Percentiles rank a stretch among this genome's conserved stretches.
These are phyloP conservation scores for Penicillium sp. DNA, from an alignment of 2,329 filamentous ascomycete species.

Conservation along the genomic window DNA sequence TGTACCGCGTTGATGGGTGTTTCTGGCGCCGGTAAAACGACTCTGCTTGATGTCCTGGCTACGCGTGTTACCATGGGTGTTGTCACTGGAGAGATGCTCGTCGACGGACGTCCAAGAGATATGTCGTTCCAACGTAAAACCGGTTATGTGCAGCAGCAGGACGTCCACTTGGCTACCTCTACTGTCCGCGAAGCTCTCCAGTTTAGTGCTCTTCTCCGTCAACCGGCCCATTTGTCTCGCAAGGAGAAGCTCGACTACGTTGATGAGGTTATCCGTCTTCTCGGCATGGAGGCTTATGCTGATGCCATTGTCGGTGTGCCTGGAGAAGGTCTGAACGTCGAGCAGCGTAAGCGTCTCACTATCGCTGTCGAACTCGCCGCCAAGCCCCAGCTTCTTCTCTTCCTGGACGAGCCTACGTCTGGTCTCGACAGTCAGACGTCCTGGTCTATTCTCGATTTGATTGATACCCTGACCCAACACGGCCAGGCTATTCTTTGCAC, in stretches of 20 bases:
- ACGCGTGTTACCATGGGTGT: constrained; percentile 85
- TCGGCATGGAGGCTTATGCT: constrained; percentile 87
- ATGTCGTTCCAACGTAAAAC: constrained; percentile 86
- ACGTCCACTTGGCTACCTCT: constrained; percentile 77
- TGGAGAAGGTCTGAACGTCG: constrained; percentile 67
- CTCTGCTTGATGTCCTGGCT: constrained; percentile 79
- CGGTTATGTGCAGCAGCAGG: constrained; percentile 88
- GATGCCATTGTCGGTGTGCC: constrained; percentile 88
- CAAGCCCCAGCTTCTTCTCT: constrained; percentile 82
- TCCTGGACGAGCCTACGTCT: constrained; percentile 92
- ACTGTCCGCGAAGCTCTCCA: constrained; percentile 85
- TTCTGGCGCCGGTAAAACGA: constrained; percentile 91
- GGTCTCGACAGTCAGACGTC: constrained; percentile 91
- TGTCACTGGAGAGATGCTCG: constrained; percentile 81
- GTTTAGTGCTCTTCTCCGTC: constrained; percentile 81
- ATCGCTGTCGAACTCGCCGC: constrained; percentile 96
- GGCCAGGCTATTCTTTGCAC: constrained; percentile 95
- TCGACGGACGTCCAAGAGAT: constrained; percentile 70
- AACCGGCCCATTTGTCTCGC: constrained; percentile 68
- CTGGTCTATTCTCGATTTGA: constrained; percentile 82
- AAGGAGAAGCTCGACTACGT: constrained; percentile 83
- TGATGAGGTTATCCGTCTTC: constrained; percentile 81
- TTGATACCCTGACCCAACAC: constrained; percentile 83
- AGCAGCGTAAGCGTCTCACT: constrained; percentile 72
- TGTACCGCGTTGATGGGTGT: constrained; percentile 87